Evolutionary conservation across 371 early-diverging fungal species (phyloP).

Genomic region (Capillidium rhysosporum): DNA sequence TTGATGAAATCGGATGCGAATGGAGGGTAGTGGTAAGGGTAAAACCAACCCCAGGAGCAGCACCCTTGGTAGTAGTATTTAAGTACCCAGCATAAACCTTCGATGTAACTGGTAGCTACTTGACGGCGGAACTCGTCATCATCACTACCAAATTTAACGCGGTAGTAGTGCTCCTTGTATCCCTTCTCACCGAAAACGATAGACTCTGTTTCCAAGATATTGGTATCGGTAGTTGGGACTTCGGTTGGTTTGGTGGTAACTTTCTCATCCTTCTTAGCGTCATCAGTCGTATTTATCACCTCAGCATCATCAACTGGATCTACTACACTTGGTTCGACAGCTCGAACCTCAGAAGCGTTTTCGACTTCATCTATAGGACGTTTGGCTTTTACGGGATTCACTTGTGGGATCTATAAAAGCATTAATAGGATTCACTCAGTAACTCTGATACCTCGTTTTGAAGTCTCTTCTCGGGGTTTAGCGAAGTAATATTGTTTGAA

Average conservation of each 20-base stretch:
- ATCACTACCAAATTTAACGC: constrained; percentile 55
- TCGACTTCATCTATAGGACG: background rate
- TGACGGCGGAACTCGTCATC: constrained; percentile 34
- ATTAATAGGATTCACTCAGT: background rate
- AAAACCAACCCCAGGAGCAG: constrained; percentile 97
- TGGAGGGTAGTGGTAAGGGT: constrained; percentile 97
- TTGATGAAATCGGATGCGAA: constrained; percentile 72
- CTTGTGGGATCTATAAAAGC: background rate
- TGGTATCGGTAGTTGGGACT: background rate
- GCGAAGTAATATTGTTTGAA: background rate
- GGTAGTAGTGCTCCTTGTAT: constrained; percentile 81
- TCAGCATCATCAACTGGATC: constrained; percentile 1
- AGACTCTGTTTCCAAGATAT: constrained; percentile 8
- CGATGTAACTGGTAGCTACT: constrained; percentile 75
- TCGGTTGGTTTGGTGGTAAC: background rate
- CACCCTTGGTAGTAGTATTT: constrained; percentile 91
- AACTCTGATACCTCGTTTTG: background rate
- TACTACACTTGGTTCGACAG: background rate
- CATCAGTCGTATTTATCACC: constrained; percentile 10
- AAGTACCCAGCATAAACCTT: constrained; percentile 97
- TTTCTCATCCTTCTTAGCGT: constrained; percentile 11
- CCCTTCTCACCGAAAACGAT: constrained; percentile 56
- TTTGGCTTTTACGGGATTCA: background rate
- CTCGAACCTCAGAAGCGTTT: constrained; percentile 5
- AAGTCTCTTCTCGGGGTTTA: background rate